Evolutionary conservation across 805 yeast species (phyloP), one percentile per base, ranked within the genome.

Genomic region (Nakazawaea anatomiae): DNA sequence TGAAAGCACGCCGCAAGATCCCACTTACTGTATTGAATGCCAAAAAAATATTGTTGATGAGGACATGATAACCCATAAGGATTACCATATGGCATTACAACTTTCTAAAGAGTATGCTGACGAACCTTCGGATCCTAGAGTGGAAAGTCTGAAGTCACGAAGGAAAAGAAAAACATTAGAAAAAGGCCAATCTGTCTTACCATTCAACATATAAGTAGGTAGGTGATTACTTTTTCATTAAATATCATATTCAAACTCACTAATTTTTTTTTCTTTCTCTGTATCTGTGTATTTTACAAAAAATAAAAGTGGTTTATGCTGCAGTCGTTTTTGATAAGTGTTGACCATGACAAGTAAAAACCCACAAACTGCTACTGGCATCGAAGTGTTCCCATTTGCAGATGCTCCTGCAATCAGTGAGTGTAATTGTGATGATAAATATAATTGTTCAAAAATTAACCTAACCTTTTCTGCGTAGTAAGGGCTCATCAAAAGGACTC

Each of bases 401-500:
- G 86, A 86, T 60, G 91, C 96, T 1, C 91, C 97, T 0, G 85
- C 91, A 9, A 88, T 91, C 59, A 85, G 85, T 80, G 70, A 57
- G 85, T 75, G 11, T 5, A 6, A 25, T 30, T 41, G 18, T 29
- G 36, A 30, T n/a, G 11, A 30, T 38, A 12, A 32, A 25, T 18
- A 18, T 18, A 18, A 18, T 18, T 18, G 25, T 18, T 3, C 25
- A 18, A 18, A 18, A 18, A 18, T 3, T 18, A 18, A 18, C 3
- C 25, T 18, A 18, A 18, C 25, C 25, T 18, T 18, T 18, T 18
- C 25, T 18, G 25, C 25, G 25, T 53, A 73, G 95, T 92, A 38
- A 77, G 97, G 48, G 89, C 97, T 1, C 84, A 89, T 63, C 97
- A 92, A 62, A 92, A 92, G 62, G 99, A 92, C 65, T 75, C 80